Evolutionary conservation across 2,329 filamentous ascomycete genomes (phyloP).

Genomic region (Colletotrichum truncatum): DNA sequence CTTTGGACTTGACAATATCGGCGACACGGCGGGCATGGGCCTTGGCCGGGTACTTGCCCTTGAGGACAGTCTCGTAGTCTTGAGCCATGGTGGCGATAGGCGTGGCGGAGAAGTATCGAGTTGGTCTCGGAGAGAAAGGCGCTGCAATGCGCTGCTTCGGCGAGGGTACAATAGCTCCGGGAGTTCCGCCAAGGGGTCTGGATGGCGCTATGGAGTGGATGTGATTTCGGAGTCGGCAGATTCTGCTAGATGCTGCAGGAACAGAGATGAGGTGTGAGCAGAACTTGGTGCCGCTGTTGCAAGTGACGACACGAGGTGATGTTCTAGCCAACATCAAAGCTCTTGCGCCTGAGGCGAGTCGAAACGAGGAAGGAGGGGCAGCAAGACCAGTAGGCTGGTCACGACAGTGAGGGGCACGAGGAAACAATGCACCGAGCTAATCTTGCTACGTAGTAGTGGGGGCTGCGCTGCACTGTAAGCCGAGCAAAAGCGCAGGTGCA

Average conservation of each 20-base stretch:
- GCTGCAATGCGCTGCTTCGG: background rate
- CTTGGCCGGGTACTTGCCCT: slow-evolving; percentile 83
- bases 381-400: background rate
- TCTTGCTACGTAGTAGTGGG: no score
- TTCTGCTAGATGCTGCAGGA: background rate
- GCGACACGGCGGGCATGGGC: slow-evolving; percentile 86
- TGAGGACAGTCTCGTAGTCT: slow-evolving; percentile 62
- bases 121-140: background rate
- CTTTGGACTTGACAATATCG: slow-evolving; percentile 75
- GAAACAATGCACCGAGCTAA: background rate
- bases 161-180: background rate
- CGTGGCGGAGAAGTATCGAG: slow-evolving; percentile 2
- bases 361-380: slow-evolving; percentile 24
- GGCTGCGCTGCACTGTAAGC: slow-evolving; percentile 20
- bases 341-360: background rate
- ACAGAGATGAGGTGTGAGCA: background rate
- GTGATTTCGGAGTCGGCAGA: background rate
- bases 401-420: background rate
- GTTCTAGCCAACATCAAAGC: slow-evolving; percentile 23
- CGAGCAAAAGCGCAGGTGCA: slow-evolving; percentile 2
- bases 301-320: background rate
- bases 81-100: slow-evolving; percentile 10
- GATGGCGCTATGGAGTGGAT: background rate
- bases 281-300: background rate
- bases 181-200: background rate